Evolutionary conservation across 2,329 filamentous ascomycete species (phyloP), one percentile per base, ranked within the genome.

Genomic region (Didymella segeticola): DNA sequence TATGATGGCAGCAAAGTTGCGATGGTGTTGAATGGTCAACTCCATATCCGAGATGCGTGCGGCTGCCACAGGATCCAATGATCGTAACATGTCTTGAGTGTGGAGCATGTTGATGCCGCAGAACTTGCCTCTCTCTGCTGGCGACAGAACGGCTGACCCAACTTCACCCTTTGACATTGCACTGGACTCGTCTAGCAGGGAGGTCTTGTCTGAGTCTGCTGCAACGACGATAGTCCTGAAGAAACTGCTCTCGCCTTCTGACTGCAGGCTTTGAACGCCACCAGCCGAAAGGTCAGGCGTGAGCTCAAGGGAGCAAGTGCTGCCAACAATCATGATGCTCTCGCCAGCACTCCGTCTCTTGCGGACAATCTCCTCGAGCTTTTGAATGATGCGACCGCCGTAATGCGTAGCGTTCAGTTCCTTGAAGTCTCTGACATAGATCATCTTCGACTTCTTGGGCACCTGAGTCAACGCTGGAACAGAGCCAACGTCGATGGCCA

Each of bases 341-440:
- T 87, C 83, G 4, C 92, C 92, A 31, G 85, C 81, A 47, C 83
- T 81, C 80, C 93, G 89, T 53, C 88, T 82, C 54, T 84, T 83
- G 64, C 93, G 88, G 22, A 96, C 85, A 6, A 89, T 80, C 41
- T 84, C 82, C 47, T 90, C 86, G 11, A 99, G 77, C 53, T 88
- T 86, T 33, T 81, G 78, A 7, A 97, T 77, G 26, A 98, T 83
- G 19, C 83, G 81, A 2, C 84, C 80, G 10, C 91, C 91, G 53
- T 91, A 86, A 5, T 83, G 73, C 1, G 89, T 87, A 67, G 84
- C 83, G 63, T 83, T 85, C 8, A 99, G 80, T 59, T 96, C 90
- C 47, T 89, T 86, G 66, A 91, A 89, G 70, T 98, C 91, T 69
- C 89, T 85, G 11, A 96, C 78, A 63, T 91, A 91, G 31, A 96